These are phyloP conservation scores for Diaporthe amygdali DNA, from an alignment of 2,329 filamentous ascomycete genomes.

Conservation along the genomic window DNA sequence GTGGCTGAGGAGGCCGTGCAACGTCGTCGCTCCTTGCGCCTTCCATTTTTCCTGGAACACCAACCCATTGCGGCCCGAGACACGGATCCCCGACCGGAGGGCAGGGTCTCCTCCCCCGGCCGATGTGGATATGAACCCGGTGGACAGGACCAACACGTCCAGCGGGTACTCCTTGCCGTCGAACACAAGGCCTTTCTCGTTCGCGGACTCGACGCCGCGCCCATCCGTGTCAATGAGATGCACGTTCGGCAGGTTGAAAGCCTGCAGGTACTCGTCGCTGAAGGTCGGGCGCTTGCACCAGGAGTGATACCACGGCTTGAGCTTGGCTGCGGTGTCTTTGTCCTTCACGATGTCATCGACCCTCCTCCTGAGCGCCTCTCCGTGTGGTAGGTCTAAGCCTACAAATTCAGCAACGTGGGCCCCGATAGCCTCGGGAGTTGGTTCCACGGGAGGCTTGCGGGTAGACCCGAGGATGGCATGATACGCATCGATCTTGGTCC, in stretches of 20 bases:
- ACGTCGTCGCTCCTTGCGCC: not conserved
- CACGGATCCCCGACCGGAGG: not conserved
- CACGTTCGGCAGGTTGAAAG: slow-evolving; percentile 65
- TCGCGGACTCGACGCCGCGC: slow-evolving; percentile 53
- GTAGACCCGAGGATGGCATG: not conserved
- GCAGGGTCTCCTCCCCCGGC: not conserved
- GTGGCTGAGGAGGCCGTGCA: slow-evolving; percentile 5
- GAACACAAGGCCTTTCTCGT: slow-evolving; percentile 50
- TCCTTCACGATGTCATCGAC: slow-evolving; percentile 47
- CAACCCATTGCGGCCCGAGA: not conserved
- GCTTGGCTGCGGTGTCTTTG: slow-evolving; percentile 42
- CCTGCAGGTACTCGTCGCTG: slow-evolving; percentile 54
- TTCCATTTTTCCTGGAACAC: not conserved
- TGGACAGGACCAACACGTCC: slow-evolving; percentile 40
- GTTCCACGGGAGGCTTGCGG: slow-evolving; percentile 29
- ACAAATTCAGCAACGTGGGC: slow-evolving; percentile 43
- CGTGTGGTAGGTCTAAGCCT: slow-evolving; percentile 45
- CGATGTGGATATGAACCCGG: slow-evolving; percentile 37
- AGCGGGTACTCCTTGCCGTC: slow-evolving; percentile 52
- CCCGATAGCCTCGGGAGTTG: slow-evolving; percentile 42
- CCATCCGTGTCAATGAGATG: slow-evolving; percentile 64
- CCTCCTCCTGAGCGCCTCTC: slow-evolving; percentile 45
- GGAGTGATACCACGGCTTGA: slow-evolving; percentile 55
- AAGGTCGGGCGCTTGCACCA: slow-evolving; percentile 60
- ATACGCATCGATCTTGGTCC: slow-evolving; percentile 38